Base-by-base conservation (phyloP, 805 yeast species). In the Cyberlindnera euphorbiiphila region DNA sequence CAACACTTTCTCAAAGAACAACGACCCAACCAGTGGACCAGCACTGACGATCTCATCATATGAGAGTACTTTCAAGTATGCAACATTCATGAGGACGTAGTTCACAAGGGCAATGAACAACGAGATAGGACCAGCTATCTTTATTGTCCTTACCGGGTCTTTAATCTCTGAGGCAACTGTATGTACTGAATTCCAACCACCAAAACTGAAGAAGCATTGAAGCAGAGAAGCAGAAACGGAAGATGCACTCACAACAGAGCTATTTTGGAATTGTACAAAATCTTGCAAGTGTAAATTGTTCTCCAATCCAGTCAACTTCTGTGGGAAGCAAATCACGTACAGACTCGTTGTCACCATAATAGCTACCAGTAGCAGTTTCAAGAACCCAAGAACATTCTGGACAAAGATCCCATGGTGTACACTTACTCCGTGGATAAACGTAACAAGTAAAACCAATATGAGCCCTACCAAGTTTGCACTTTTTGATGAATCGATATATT, bases 121-220 rank as follows among this genome's bases (percentile, higher is more conserved):
- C 0, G 84, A 70, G 3, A 66, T 54, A 0, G 83, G 81, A 3
- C 85, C 85, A 2, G 84, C 81, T 21, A 77, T 70, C 48, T 64
- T 74, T 37, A 78, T 63, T 1, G 84, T 78, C 22, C 72, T 59
- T 0, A 64, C 63, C 1, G 85, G 85, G 42, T 78, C 72, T 41
- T 71, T 69, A 25, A 79, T 71, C 50, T 79, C 86, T 32, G 78
- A 74, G 4, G 80, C 65, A 10, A 76, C 79, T 0, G 77, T 68
- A 50, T 78, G 83, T 8, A 78, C 78, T 7, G 72, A 59, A 45
- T 70, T 74, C 84, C 85, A 79, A 4, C 86, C 86, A 5, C 74
- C 66, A 44, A 69, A 76, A 5, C 81, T 72, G 60, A 75, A 79
- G 40, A 73, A 65, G 2, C 81, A 77, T 47, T 73, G 74, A 16